Percentiles rank a stretch among this genome's conserved stretches.
Conservation (phyloP, 345 rosid species). For the Cardamine occulta region DNA sequence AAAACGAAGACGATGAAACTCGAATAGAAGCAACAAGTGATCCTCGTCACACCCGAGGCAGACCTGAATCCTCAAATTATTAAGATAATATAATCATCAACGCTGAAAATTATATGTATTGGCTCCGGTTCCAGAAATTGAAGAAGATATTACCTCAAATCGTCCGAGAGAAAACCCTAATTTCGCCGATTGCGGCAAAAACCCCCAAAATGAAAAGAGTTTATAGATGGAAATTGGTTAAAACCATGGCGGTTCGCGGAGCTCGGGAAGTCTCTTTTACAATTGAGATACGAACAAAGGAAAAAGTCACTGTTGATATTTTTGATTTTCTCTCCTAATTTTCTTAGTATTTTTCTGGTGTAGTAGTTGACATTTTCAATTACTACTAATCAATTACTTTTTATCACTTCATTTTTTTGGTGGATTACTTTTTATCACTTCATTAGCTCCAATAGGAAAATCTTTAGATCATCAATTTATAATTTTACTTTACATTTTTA, state of each 20-base stretch:
- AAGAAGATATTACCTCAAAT: constrained; percentile 34
- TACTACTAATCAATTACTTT: not conserved
- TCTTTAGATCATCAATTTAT: not conserved
- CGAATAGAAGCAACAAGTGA: constrained; percentile 26
- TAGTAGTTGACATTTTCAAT: constrained; percentile 16
- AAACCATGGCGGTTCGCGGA: constrained; percentile 25
- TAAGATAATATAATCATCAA: constrained; percentile 4
- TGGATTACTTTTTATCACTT: too few relatives aligned
- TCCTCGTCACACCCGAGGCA: constrained; percentile 23
- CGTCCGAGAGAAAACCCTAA: constrained; percentile 15
- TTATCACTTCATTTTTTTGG: not conserved
- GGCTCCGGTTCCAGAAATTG: not conserved
- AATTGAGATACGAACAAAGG: constrained; percentile 15
- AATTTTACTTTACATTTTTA: too few relatives aligned
- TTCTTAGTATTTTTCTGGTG: not conserved
- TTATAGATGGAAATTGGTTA: not conserved
- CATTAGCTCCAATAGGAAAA: not conserved
- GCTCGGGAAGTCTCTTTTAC: constrained; percentile 24
- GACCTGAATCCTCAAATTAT: constrained; percentile 25
- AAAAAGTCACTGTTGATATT: not conserved
- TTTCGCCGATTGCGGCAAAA: constrained; percentile 22
- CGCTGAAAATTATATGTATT: not conserved
- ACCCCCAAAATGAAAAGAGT: not conserved
- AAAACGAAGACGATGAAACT: constrained; percentile 16
- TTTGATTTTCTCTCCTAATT: not conserved